These are phyloP conservation scores for Aspergillus versicolor DNA, from an alignment of 2,329 filamentous ascomycete species.

Conservation along the genomic window DNA sequence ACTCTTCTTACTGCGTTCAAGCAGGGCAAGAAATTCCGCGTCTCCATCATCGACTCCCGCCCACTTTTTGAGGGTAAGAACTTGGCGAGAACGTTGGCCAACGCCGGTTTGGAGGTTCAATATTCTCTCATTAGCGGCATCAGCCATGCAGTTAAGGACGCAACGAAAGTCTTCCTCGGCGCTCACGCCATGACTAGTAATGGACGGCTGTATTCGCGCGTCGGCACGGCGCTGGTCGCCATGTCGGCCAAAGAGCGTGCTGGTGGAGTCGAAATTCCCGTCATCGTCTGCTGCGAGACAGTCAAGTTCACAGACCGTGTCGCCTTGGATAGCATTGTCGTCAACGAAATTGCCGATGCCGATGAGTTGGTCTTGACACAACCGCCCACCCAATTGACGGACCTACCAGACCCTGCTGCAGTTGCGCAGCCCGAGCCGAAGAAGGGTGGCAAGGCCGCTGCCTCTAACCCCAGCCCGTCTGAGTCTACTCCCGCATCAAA, in stretches of 20 bases:
- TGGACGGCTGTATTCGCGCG: constrained; percentile 81
- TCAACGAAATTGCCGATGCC: constrained; percentile 85
- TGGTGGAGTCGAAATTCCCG: constrained; percentile 64
- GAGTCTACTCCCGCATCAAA: constrained; percentile 24
- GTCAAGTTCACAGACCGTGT: constrained; percentile 93
- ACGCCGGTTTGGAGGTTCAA: constrained; percentile 70
- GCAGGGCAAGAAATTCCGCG: constrained; percentile 72
- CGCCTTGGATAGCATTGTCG: constrained; percentile 85
- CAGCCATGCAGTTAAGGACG: constrained; percentile 68
- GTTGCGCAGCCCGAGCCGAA: constrained; percentile 26
- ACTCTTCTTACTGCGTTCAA: constrained; percentile 71
- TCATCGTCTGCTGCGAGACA: constrained; percentile 88
- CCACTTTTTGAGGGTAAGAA: constrained; percentile 69
- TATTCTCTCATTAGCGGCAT: constrained; percentile 81
- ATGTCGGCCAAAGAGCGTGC: constrained; percentile 69
- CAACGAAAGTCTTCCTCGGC: constrained; percentile 75
- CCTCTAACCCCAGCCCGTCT: constrained; percentile 21
- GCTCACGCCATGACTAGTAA: constrained; percentile 96
- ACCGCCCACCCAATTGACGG: constrained; percentile 33
- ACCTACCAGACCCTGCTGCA: constrained; percentile 28
- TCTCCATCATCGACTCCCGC: constrained; percentile 78
- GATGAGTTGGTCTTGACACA: constrained; percentile 56
- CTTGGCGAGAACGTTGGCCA: constrained; percentile 68
- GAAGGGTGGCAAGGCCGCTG: constrained; percentile 30
- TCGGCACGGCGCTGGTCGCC: constrained; percentile 83